Evolutionary conservation across 2,329 filamentous ascomycete genomes (phyloP).

Genomic region (Cercospora nicotianae): DNA sequence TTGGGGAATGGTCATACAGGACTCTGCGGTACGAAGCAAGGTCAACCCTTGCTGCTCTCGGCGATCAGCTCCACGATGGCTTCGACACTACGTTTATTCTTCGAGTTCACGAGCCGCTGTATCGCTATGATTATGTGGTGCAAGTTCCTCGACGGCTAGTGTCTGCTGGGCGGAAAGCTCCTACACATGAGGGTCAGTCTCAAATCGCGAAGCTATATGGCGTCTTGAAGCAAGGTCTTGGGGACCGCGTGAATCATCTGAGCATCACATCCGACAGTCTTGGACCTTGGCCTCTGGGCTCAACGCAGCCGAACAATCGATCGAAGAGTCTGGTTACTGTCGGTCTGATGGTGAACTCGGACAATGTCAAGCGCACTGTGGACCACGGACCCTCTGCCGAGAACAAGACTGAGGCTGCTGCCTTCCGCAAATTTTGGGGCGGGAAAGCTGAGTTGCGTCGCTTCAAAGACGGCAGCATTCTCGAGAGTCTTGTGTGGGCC

Average conservation of each 20-base stretch:
- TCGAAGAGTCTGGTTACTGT: slow-evolving; percentile 54
- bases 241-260: slow-evolving; percentile 70
- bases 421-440: slow-evolving; percentile 91
- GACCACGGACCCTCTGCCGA: slow-evolving; percentile 88
- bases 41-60: slow-evolving; percentile 71
- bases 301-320: slow-evolving; percentile 26
- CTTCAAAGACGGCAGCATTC: slow-evolving; percentile 92
- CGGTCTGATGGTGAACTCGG: slow-evolving; percentile 70
- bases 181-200: slow-evolving; percentile 21
- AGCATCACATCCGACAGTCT: slow-evolving; percentile 40
- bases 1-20: slow-evolving; percentile 79
- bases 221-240: slow-evolving; percentile 69
- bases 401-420: slow-evolving; percentile 75
- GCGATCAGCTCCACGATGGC: slow-evolving; percentile 71
- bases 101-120: slow-evolving; percentile 52
- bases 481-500: slow-evolving; percentile 86
- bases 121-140: slow-evolving; percentile 58
- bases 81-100: slow-evolving; percentile 83
- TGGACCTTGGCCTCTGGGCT: slow-evolving; percentile 41
- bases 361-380: slow-evolving; percentile 71
- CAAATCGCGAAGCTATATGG: slow-evolving; percentile 57
- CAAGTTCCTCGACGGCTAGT: slow-evolving; percentile 33
- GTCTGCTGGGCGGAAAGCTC: not conserved
- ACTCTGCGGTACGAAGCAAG: slow-evolving; percentile 73
- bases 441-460: slow-evolving; percentile 88